Conservation (phyloP, 495 filamentous ascomycete species). For the Pseudoneurospora amorphoporcata region DNA sequence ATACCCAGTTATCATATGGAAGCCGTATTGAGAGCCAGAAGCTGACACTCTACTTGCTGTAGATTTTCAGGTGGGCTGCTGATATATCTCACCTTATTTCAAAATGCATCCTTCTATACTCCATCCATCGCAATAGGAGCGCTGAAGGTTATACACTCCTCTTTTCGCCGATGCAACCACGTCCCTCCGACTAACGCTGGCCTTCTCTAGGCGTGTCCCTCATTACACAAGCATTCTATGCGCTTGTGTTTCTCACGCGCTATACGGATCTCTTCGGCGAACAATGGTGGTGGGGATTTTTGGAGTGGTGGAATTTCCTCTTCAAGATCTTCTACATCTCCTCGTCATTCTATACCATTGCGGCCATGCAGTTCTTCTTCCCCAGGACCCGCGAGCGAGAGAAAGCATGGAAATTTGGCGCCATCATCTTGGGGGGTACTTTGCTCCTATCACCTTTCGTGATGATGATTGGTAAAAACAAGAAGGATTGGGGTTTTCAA, state of each 20-base stretch:
- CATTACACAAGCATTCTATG: slow-evolving; percentile 85
- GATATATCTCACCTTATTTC: slow-evolving; percentile 77
- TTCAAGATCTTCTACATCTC: slow-evolving; percentile 82
- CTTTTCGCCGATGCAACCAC: not conserved
- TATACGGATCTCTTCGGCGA: slow-evolving; percentile 72
- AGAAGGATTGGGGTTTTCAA: slow-evolving; percentile 33
- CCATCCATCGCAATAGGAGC: slow-evolving; percentile 79
- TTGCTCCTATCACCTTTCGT: slow-evolving; percentile 54
- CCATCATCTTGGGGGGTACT: slow-evolving; percentile 49
- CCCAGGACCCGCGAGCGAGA: slow-evolving; percentile 83
- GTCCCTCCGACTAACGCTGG: slow-evolving; percentile 12
- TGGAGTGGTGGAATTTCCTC: slow-evolving; percentile 50
- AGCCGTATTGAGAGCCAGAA: not conserved
- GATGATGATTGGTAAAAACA: slow-evolving; percentile 49
- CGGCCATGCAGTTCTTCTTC: slow-evolving; percentile 75
- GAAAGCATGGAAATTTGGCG: slow-evolving; percentile 79
- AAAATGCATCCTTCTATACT: slow-evolving; percentile 81
- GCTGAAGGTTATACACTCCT: slow-evolving; percentile 59
- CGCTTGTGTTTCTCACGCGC: slow-evolving; percentile 71
- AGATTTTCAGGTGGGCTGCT: slow-evolving; percentile 70
- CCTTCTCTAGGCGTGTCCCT: slow-evolving; percentile 68
- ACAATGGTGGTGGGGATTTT: slow-evolving; percentile 9
- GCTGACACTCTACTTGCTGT: slow-evolving; percentile 7
- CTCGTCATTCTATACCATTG: slow-evolving; percentile 79
- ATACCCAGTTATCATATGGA: not conserved